Conservation (phyloP, 805 yeast genomes). For the Barnettozyma salicaria region DNA sequence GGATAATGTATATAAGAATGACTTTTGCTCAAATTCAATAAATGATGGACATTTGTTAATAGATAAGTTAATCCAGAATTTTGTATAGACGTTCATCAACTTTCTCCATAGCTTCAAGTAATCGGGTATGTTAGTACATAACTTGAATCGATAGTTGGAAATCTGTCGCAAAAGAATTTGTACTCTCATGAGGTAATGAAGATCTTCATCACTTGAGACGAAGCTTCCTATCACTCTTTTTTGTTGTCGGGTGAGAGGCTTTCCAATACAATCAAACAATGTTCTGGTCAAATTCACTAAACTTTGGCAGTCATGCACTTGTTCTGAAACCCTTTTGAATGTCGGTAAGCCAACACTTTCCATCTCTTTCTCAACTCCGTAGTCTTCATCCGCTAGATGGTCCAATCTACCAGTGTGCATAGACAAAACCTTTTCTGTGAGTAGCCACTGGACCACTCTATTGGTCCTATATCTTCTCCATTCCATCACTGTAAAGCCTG, state of each 20-base stretch:
- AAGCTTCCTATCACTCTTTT: neutral
- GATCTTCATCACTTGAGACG: neutral
- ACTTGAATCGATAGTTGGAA: too few species aligned
- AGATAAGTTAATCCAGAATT: slow-evolving; percentile 1
- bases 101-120: slow-evolving; percentile 6
- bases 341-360: neutral
- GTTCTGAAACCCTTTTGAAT: neutral
- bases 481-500: slow-evolving; percentile 2
- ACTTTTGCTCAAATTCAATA: slow-evolving; percentile 5
- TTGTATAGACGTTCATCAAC: slow-evolving; percentile 5
- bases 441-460: neutral
- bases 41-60: neutral
- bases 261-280: slow-evolving; percentile 3
- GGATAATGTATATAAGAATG: slow-evolving; percentile 5
- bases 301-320: neutral
- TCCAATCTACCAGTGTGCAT: neutral
- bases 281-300: neutral
- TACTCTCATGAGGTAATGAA: neutral
- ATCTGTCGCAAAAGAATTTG: neutral
- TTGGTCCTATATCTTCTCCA: slow-evolving; percentile 8
- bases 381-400: neutral
- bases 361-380: slow-evolving; percentile 6
- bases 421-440: neutral
- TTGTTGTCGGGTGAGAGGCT: slow-evolving; percentile 2
- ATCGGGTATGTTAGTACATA: neutral